Evolutionary conservation across 495 filamentous ascomycete species (phyloP).

Genomic region (Aspergillus cavernicola): DNA sequence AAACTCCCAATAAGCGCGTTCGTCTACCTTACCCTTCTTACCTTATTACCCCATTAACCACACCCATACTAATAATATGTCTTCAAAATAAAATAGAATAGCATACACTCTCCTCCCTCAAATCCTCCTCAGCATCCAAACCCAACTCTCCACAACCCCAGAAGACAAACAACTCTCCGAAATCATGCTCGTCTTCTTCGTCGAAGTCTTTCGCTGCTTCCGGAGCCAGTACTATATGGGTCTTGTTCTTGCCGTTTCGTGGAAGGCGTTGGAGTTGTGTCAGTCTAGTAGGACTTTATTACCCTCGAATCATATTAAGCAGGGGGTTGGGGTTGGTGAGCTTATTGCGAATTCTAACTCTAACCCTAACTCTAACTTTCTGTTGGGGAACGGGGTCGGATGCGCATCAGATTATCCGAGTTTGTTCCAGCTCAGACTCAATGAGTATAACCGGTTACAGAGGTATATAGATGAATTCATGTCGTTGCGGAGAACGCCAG

Average conservation of each 20-base stretch:
- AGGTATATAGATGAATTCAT: conserved; percentile 16
- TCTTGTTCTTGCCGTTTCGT: conserved; percentile 12
- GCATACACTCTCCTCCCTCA: conserved; percentile 17
- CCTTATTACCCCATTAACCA: not conserved
- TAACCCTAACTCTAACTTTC: too few relatives aligned
- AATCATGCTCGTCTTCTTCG: conserved; percentile 17
- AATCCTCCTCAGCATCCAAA: conserved; percentile 16
- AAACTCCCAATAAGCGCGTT: conserved; percentile 19
- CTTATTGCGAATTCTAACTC: not conserved
- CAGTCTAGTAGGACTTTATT: not conserved
- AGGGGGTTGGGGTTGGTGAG: too few relatives aligned
- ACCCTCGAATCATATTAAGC: not conserved
- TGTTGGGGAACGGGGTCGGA: not conserved
- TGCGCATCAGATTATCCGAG: not conserved
- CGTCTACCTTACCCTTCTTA: not conserved
- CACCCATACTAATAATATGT: not conserved
- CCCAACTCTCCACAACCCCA: conserved; percentile 10
- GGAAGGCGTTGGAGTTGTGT: conserved; percentile 12
- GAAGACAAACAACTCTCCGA: conserved; percentile 18
- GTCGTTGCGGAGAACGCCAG: conserved; percentile 7
- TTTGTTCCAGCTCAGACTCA: conserved; percentile 13
- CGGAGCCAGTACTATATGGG: conserved; percentile 14
- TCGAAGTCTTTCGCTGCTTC: conserved; percentile 15
- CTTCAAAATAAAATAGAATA: not conserved
- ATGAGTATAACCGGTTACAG: conserved; percentile 8